phyloP scores from a whole-genome alignment of 352 stramenopile genomes.

The Pythium biforme region DNA sequence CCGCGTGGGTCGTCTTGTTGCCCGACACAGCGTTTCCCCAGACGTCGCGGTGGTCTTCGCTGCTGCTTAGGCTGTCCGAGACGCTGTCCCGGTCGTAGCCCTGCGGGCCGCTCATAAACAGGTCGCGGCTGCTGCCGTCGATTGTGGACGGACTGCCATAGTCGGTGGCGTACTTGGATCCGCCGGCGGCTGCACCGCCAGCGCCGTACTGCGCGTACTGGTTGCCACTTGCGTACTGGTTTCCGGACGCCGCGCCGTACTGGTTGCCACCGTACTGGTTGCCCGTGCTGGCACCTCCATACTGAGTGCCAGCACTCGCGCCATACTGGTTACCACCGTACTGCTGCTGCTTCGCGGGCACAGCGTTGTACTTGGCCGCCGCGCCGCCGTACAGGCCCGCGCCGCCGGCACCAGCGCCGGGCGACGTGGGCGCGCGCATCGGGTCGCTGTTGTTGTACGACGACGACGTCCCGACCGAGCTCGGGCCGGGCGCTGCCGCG shows the following conservation, averaged over 20 bases:
- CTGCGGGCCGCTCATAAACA: constrained; percentile 18
- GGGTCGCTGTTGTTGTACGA: constrained; percentile 24
- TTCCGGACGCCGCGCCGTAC: constrained; percentile 10
- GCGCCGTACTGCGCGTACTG: constrained; percentile 15
- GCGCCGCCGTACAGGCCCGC: constrained; percentile 11
- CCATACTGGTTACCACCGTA: constrained; percentile 9
- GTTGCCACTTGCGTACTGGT: background rate
- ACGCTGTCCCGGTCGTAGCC: constrained; percentile 13
- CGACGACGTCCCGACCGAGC: constrained; percentile 13
- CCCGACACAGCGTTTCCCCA: constrained; percentile 16
- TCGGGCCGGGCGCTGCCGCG: background rate
- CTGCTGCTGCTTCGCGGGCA: background rate
- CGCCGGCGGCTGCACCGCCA: background rate
- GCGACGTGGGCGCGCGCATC: constrained; percentile 13
- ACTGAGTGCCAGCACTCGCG: background rate
- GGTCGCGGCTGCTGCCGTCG: constrained; percentile 24
- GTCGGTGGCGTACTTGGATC: constrained; percentile 28
- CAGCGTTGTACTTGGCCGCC: constrained; percentile 9
- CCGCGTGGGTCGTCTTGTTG: background rate
- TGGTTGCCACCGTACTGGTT: constrained; percentile 30
- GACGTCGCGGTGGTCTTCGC: constrained; percentile 20
- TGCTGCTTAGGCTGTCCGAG: constrained; percentile 18
- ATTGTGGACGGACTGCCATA: constrained; percentile 54
- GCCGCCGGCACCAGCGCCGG: background rate
- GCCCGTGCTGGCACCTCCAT: constrained; percentile 8